These are phyloP conservation scores for Candida sonorensis DNA, from an alignment of 805 yeast species.

Conservation along the genomic window DNA sequence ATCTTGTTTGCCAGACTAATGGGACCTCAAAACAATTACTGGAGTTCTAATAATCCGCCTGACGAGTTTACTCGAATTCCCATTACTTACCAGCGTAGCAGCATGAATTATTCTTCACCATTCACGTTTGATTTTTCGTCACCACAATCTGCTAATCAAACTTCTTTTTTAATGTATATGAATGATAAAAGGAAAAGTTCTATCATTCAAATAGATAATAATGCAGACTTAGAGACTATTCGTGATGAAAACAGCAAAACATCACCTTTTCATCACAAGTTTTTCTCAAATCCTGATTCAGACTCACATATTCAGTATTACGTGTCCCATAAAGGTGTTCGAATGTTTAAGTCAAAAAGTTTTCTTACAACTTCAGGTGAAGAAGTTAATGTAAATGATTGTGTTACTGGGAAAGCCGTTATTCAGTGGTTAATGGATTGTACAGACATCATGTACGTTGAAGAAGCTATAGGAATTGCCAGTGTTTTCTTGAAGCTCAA, in stretches of 20 bases:
- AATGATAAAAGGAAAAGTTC: slow-evolving; percentile 13
- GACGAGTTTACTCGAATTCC: slow-evolving; percentile 42
- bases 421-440: slow-evolving; percentile 91
- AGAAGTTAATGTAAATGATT: slow-evolving; percentile 39
- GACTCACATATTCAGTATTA: slow-evolving; percentile 78
- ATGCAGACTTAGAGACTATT: too few relatives aligned
- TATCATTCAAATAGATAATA: neutral
- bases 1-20: slow-evolving; percentile 53
- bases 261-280: slow-evolving; percentile 70
- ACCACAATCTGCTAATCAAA: slow-evolving; percentile 7
- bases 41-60: slow-evolving; percentile 51
- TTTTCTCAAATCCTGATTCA: slow-evolving; percentile 84
- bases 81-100: slow-evolving; percentile 8
- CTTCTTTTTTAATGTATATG: slow-evolving; percentile 16
- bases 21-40: slow-evolving; percentile 64
- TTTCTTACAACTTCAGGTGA: too few relatives aligned
- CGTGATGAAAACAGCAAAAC: neutral
- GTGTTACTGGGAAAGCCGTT: slow-evolving; percentile 68
- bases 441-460: slow-evolving; percentile 54
- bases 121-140: slow-evolving; percentile 7
- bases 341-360: slow-evolving; percentile 43
- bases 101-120: slow-evolving; percentile 6
- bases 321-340: slow-evolving; percentile 55
- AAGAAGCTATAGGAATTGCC: slow-evolving; percentile 50
- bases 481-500: slow-evolving; percentile 40